Evolutionary conservation across 1,284 basidiomycete genomes (phyloP).

Genomic region (Ceratobasidium sp.): DNA sequence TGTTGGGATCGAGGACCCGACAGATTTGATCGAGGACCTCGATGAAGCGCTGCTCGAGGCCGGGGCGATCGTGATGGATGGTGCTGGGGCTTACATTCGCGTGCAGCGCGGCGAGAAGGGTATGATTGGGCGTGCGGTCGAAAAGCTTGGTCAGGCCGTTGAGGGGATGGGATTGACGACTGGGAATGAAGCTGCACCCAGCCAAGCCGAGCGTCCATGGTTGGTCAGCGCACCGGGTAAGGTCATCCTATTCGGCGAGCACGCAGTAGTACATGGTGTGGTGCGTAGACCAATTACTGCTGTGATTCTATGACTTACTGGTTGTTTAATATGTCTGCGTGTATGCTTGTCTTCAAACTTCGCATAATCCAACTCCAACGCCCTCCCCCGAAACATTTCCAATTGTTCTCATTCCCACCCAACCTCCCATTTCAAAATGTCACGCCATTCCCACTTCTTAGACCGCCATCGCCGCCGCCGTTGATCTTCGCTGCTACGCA

Average conservation of each 20-base stretch:
- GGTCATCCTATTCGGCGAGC: slow-evolving; percentile 98
- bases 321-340: not conserved
- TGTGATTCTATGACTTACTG: not conserved
- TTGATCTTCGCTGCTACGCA: slow-evolving; percentile 95
- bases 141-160: slow-evolving; percentile 66
- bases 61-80: slow-evolving; percentile 74
- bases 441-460: slow-evolving; percentile 51
- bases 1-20: slow-evolving; percentile 96
- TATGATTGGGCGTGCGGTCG: slow-evolving; percentile 69
- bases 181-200: slow-evolving; percentile 43
- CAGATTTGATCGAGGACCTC: slow-evolving; percentile 94
- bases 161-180: slow-evolving; percentile 49
- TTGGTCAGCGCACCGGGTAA: slow-evolving; percentile 96
- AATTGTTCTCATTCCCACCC: slow-evolving; percentile 1
- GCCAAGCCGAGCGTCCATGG: slow-evolving; percentile 59
- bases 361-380: too few relatives aligned
- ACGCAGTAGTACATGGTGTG: slow-evolving; percentile 98
- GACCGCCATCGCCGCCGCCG: slow-evolving; percentile 95
- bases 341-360: slow-evolving; percentile 9
- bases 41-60: slow-evolving; percentile 92
- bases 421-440: slow-evolving; percentile 24
- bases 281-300: slow-evolving; percentile 62
- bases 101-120: slow-evolving; percentile 51
- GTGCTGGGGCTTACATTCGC: slow-evolving; percentile 42
- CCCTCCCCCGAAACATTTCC: too few relatives aligned